These are phyloP conservation scores for Miamiensis avidus DNA, from an alignment of 169 alveolate species.

Conservation along the genomic window DNA sequence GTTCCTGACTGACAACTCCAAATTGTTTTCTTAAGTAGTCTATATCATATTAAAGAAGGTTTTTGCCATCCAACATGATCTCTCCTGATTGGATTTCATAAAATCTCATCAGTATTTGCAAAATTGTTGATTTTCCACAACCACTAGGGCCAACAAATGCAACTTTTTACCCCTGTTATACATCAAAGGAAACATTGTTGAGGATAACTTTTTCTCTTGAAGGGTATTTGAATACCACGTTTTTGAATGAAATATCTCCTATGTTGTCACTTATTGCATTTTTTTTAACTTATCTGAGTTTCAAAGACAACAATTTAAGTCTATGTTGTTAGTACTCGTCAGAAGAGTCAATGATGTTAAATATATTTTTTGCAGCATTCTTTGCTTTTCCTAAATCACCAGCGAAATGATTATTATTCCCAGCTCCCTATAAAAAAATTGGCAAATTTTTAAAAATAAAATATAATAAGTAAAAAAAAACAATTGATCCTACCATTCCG, in stretches of 20 bases:
- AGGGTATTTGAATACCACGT: conserved; percentile 61
- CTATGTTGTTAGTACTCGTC: conserved; percentile 18
- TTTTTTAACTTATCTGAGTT: neutral
- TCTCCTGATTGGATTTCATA: conserved; percentile 53
- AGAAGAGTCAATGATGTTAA: conserved; percentile 50
- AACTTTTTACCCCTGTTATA: conserved; percentile 28
- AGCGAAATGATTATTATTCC: conserved; percentile 54
- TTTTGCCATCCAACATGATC: conserved; percentile 46
- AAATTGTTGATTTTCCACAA: conserved; percentile 50
- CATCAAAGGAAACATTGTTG: conserved; percentile 4
- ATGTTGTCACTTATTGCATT: no score
- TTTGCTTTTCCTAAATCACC: conserved; percentile 65
- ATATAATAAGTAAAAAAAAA: no score
- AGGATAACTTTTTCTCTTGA: conserved; percentile 21
- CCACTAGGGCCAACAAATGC: conserved; percentile 58
- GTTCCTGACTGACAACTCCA: conserved; percentile 42
- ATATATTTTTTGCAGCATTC: conserved; percentile 54
- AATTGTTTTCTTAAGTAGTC: conserved; percentile 31
- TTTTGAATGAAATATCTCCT: conserved; percentile 53
- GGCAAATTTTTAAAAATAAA: no score
- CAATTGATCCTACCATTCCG: no score
- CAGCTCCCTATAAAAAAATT: no score
- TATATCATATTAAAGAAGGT: conserved; percentile 50
- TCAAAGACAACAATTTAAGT: neutral
- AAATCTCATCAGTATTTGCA: conserved; percentile 51